phyloP scores from a whole-genome alignment of 2,329 filamentous ascomycete species.

The Thermothelomyces thermophilus region DNA sequence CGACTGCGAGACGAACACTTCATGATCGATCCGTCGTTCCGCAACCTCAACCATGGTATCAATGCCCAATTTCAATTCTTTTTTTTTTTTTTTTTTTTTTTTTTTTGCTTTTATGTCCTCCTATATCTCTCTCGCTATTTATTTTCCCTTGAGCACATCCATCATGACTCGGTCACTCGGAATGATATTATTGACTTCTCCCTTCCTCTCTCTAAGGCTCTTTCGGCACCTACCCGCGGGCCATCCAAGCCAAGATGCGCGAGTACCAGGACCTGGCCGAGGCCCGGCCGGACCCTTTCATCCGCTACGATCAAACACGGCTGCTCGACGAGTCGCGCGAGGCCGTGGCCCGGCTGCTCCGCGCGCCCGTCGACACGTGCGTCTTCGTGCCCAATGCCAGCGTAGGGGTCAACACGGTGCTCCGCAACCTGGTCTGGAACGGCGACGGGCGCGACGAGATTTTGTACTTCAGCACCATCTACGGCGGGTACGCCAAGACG shows the following conservation, averaged over 20 bases:
- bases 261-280: constrained; percentile 63
- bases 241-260: constrained; percentile 53
- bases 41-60: constrained; percentile 72
- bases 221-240: constrained; percentile 67
- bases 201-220: constrained; percentile 50
- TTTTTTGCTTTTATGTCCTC: background rate
- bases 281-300: constrained; percentile 65
- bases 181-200: background rate
- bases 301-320: constrained; percentile 59
- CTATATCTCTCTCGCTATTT: no score
- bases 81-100: no score
- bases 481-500: constrained; percentile 69
- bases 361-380: constrained; percentile 57
- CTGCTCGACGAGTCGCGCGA: constrained; percentile 58
- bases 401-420: constrained; percentile 66
- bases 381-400: constrained; percentile 82
- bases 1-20: constrained; percentile 55
- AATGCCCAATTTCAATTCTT: background rate
- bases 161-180: background rate
- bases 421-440: constrained; percentile 66
- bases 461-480: constrained; percentile 71
- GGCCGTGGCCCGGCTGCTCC: constrained; percentile 59
- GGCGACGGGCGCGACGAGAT: constrained; percentile 69
- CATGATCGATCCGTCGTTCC: constrained; percentile 59
- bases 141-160: no score